Percentiles rank a stretch among this genome's conserved stretches.
Conservation (phyloP, 2,329 filamentous ascomycete species). For the Diplodia mutila region DNA sequence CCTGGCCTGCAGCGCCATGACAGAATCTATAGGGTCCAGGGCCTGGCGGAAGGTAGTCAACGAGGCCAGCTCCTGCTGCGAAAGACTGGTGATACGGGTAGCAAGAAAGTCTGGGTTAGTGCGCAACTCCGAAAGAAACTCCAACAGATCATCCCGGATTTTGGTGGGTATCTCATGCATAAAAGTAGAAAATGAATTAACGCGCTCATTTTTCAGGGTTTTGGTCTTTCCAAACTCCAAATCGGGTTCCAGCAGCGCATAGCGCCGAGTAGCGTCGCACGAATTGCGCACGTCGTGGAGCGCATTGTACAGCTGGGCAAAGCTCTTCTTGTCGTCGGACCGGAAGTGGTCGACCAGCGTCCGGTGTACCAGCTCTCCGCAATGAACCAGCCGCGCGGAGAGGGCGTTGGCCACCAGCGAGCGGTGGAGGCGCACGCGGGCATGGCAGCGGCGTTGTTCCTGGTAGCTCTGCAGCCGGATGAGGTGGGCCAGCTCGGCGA, state of each 20-base stretch:
- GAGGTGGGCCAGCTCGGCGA: conserved; percentile 78
- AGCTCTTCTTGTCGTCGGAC: conserved; percentile 76
- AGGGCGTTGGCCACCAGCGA: conserved; percentile 75
- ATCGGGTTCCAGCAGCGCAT: conserved; percentile 72
- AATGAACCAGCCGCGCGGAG: conserved; percentile 73
- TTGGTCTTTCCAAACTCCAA: conserved; percentile 59
- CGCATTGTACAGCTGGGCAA: conserved; percentile 74
- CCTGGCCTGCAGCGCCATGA: conserved; percentile 69
- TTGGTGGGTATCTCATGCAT: conserved; percentile 73
- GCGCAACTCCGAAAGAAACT: conserved; percentile 79
- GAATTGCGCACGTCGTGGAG: conserved; percentile 79
- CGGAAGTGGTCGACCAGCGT: conserved; percentile 79
- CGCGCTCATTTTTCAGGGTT: conserved; percentile 47
- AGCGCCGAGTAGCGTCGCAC: conserved; percentile 72
- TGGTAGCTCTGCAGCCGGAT: conserved; percentile 80
- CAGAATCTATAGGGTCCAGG: conserved; percentile 80
- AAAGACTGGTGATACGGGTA: conserved; percentile 75
- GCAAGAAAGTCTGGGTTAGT: conserved; percentile 89
- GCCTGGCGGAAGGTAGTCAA: conserved; percentile 79
- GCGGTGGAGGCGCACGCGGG: conserved; percentile 72
- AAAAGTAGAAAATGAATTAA: conserved; percentile 51
- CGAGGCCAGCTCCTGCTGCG: conserved; percentile 73
- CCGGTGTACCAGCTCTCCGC: conserved; percentile 73
- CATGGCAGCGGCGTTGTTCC: conserved; percentile 76
- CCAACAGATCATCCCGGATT: conserved; percentile 74